phyloP scores from a whole-genome alignment of 352 stramenopile genomes.

The Pythium aristosporum region DNA sequence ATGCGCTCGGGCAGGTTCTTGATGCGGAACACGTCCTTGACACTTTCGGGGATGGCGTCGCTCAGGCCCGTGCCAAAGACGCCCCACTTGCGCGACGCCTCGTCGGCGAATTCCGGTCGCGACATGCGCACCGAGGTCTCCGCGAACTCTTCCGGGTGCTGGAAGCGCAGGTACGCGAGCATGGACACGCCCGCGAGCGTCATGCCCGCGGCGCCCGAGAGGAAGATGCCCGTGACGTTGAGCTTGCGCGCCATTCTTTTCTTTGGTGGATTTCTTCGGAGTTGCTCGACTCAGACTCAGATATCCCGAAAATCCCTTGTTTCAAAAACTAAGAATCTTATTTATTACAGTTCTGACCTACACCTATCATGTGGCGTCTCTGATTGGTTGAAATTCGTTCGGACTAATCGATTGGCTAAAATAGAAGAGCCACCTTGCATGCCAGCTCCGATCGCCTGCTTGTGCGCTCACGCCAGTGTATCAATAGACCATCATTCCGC shows the following conservation, averaged over 20 bases:
- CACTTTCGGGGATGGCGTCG: slow-evolving; percentile 59
- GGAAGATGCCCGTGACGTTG: slow-evolving; percentile 54
- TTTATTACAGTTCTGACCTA: neutral
- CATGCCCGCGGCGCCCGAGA: slow-evolving; percentile 81
- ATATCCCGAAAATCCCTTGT: slow-evolving; percentile 20
- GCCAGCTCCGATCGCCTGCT: slow-evolving; percentile 20
- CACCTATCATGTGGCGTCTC: neutral
- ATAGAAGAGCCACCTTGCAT: neutral
- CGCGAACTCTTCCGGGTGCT: slow-evolving; percentile 82
- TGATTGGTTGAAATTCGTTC: slow-evolving; percentile 7
- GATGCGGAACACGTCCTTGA: slow-evolving; percentile 69
- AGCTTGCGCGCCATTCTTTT: slow-evolving; percentile 29
- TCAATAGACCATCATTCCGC: slow-evolving; percentile 24
- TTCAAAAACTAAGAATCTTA: neutral
- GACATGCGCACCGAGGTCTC: slow-evolving; percentile 79
- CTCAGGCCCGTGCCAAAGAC: slow-evolving; percentile 79
- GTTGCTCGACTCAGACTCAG: slow-evolving; percentile 6
- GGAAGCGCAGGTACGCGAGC: slow-evolving; percentile 78
- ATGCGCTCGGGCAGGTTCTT: slow-evolving; percentile 69
- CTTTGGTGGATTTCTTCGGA: neutral
- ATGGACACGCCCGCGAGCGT: slow-evolving; percentile 79
- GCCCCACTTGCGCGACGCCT: slow-evolving; percentile 76
- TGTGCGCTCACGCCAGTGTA: slow-evolving; percentile 16
- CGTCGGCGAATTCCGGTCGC: slow-evolving; percentile 70
- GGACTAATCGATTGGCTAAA: slow-evolving; percentile 9